These are phyloP conservation scores for Naganishia sp. DNA, from an alignment of 1,284 basidiomycete species.

Conservation along the genomic window DNA sequence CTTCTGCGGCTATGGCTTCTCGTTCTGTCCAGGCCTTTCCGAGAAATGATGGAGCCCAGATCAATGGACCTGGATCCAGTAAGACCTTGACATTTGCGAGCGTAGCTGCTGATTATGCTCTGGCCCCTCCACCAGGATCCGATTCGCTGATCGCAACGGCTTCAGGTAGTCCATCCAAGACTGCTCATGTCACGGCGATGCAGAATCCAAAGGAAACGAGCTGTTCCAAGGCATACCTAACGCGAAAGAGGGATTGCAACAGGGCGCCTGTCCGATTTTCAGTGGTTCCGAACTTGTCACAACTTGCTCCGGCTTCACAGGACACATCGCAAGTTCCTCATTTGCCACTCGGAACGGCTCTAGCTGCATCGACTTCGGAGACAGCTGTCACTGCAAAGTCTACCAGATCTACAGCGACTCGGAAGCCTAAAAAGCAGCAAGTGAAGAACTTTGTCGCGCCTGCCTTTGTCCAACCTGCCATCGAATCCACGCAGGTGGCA, in stretches of 20 bases:
- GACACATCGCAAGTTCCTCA: neutral
- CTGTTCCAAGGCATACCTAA: too few relatives aligned
- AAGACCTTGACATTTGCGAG: too few relatives aligned
- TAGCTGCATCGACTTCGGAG: neutral
- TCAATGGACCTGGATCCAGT: too few relatives aligned
- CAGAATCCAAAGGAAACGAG: too few relatives aligned
- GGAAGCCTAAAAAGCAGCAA: neutral
- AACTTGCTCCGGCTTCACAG: neutral
- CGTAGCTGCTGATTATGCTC: too few relatives aligned
- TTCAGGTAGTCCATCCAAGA: too few relatives aligned
- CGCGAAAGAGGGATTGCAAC: neutral
- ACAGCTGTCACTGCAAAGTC: neutral
- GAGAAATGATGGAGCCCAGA: too few relatives aligned
- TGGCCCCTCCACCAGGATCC: too few relatives aligned
- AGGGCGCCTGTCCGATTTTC: slow-evolving; percentile 3
- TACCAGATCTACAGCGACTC: neutral
- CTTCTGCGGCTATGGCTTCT: too few relatives aligned
- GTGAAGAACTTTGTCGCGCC: slow-evolving; percentile 1
- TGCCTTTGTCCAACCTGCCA: neutral
- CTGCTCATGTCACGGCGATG: too few relatives aligned
- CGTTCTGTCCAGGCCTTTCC: too few relatives aligned
- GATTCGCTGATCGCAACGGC: too few relatives aligned
- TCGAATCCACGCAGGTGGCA: neutral
- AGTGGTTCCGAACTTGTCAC: neutral
- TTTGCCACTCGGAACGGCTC: slow-evolving; percentile 1